phyloP scores from a whole-genome alignment of 2,329 filamentous ascomycete genomes.

The Ascochyta lentis region DNA sequence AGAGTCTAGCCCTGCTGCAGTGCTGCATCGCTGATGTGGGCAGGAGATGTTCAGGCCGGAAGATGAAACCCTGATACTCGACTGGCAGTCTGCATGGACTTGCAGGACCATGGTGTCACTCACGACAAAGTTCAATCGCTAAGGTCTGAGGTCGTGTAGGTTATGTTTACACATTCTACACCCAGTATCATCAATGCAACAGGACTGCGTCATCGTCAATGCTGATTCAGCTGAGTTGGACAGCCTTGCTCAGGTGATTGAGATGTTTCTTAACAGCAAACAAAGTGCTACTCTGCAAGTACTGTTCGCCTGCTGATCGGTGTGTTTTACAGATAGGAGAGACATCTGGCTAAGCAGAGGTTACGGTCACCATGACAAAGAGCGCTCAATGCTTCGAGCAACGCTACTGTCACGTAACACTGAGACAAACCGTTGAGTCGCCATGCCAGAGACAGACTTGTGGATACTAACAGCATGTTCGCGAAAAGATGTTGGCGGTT shows the following conservation, averaged over 20 bases:
- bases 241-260: neutral
- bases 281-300: neutral
- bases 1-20: neutral
- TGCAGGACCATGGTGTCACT: constrained; percentile 4
- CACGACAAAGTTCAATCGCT: neutral
- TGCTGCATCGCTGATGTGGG: constrained; percentile 1
- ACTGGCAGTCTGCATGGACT: neutral
- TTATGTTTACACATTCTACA: neutral
- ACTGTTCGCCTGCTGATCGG: neutral
- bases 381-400: neutral
- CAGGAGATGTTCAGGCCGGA: constrained; percentile 14
- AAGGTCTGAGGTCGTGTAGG: neutral
- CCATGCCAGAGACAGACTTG: no score
- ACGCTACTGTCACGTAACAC: neutral
- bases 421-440: no score
- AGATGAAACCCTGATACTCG: constrained; percentile 4
- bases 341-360: neutral
- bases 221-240: neutral
- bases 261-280: neutral
- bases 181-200: neutral
- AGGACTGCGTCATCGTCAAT: neutral
- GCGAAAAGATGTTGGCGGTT: no score
- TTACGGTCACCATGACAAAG: neutral
- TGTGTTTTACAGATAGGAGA: neutral
- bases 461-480: no score